Percentiles rank a stretch among this genome's conserved stretches.
These are phyloP conservation scores for Eimeria maxima DNA, from an alignment of 169 alveolate species.

Conservation along the genomic window DNA sequence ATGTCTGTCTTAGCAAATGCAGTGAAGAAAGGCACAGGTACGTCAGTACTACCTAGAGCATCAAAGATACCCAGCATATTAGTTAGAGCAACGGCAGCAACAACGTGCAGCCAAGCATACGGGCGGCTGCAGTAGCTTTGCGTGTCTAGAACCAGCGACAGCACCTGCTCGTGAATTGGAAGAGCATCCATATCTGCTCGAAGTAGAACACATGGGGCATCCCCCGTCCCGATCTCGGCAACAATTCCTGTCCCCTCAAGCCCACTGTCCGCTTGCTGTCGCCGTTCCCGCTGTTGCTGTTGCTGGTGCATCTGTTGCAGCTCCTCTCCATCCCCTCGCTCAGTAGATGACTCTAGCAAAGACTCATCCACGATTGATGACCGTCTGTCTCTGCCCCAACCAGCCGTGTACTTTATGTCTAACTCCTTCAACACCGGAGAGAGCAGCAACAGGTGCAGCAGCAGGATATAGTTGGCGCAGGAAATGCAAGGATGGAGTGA, in stretches of 20 bases:
- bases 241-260: constrained; percentile 81
- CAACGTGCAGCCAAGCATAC: background rate
- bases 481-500: background rate
- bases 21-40: too few relatives aligned
- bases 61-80: background rate
- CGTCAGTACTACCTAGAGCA: background rate
- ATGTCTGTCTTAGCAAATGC: background rate
- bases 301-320: constrained; percentile 43
- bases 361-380: constrained; percentile 39
- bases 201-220: constrained; percentile 77
- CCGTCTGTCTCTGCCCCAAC: constrained; percentile 80
- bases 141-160: background rate
- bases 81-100: background rate
- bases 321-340: constrained; percentile 58
- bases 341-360: constrained; percentile 27
- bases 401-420: constrained; percentile 63
- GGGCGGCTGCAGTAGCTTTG: background rate
- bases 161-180: constrained; percentile 81
- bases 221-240: constrained; percentile 83
- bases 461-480: background rate
- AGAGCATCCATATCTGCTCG: constrained; percentile 86
- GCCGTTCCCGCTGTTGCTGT: constrained; percentile 47
- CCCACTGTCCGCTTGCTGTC: constrained; percentile 9
- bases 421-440: constrained; percentile 50
- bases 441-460: constrained; percentile 16